Conservation (phyloP, 345 rosid species). For the Boechera retrofracta region DNA sequence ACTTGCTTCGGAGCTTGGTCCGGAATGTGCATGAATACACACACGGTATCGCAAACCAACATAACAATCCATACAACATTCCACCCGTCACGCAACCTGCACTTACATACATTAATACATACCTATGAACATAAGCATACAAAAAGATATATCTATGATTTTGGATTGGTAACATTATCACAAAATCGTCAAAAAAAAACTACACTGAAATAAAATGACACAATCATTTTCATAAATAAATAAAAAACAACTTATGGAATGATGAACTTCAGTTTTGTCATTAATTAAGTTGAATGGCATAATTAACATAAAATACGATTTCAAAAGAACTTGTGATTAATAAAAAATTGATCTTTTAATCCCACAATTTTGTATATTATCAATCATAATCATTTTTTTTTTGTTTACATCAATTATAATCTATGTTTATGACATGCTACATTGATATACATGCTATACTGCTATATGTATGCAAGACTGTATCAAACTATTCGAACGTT, state of each 20-base stretch:
- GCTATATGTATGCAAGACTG: not conserved
- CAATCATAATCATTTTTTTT: not conserved
- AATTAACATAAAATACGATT: not conserved
- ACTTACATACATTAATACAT: not conserved
- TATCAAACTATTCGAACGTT: not conserved
- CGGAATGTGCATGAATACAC: constrained; percentile 46
- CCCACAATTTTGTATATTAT: not conserved
- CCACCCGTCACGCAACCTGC: constrained; percentile 41
- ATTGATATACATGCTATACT: not conserved
- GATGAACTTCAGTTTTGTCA: not conserved
- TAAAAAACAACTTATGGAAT: too few relatives aligned
- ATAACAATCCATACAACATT: constrained; percentile 41
- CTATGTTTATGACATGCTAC: not conserved
- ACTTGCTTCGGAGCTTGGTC: constrained; percentile 49
- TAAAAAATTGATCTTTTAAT: too few relatives aligned
- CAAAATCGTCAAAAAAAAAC: not conserved
- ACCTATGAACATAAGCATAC: too few relatives aligned
- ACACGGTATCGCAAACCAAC: constrained; percentile 28
- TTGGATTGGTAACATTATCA: not conserved
- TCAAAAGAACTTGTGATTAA: not conserved
- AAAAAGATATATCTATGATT: not conserved
- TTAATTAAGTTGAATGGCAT: not conserved
- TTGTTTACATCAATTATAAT: not conserved
- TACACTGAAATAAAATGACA: too few relatives aligned
- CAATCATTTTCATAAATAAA: too few relatives aligned